phyloP scores from a whole-genome alignment of 1,284 basidiomycete species.

The Phylloboletellus chloephorus region DNA sequence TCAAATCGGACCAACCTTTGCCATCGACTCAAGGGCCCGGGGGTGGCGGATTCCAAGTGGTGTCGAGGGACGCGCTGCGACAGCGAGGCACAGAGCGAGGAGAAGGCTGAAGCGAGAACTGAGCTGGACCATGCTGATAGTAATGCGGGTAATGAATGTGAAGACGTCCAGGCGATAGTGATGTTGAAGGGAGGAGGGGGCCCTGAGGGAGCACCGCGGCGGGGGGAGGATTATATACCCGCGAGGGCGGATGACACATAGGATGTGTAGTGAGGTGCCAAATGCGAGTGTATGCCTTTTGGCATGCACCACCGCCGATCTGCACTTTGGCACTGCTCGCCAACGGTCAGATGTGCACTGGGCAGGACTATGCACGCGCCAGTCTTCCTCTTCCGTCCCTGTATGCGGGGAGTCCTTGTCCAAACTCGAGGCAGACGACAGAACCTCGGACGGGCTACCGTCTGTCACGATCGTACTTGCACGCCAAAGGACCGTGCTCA shows the following conservation, averaged over 20 bases:
- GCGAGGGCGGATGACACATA: slow-evolving; percentile 18
- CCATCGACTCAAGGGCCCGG: not conserved
- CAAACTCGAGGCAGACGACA: no score
- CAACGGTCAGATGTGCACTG: no score
- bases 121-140: slow-evolving; percentile 30
- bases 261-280: no score
- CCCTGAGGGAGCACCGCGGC: slow-evolving; percentile 1
- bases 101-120: slow-evolving; percentile 27
- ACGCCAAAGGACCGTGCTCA: no score
- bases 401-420: no score
- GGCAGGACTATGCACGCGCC: no score
- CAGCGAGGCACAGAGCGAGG: slow-evolving; percentile 26
- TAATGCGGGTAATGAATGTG: slow-evolving; percentile 29
- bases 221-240: slow-evolving; percentile 22
- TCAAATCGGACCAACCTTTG: slow-evolving; percentile 14
- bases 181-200: slow-evolving; percentile 10
- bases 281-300: no score
- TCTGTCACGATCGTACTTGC: no score
- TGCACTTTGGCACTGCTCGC: no score
- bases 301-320: no score
- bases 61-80: slow-evolving; percentile 20
- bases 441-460: no score
- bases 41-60: not conserved
- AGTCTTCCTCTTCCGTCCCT: no score
- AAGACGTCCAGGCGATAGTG: slow-evolving; percentile 13